Percentiles rank a stretch among this genome's conserved stretches.
Evolutionary conservation across 768 basidiomycete species (phyloP).

Genomic region (Phaeotremella skinneri): DNA sequence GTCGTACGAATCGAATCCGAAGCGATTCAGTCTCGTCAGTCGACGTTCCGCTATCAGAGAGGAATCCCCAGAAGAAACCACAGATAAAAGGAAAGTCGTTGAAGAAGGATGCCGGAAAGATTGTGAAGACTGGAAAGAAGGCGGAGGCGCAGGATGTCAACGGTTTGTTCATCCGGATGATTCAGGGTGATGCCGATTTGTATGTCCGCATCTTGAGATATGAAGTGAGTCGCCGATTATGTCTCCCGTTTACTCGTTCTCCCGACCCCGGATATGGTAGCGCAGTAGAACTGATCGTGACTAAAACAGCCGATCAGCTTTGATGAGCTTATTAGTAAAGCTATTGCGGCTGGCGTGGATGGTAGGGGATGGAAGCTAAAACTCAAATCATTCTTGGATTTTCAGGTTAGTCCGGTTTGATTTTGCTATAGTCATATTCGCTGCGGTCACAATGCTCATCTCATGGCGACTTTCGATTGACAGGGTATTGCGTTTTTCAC

Average conservation of each 20-base stretch:
- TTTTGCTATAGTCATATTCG: neutral
- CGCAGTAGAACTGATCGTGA: neutral
- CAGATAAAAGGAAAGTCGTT: neutral
- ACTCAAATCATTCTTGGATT: conserved; percentile 37
- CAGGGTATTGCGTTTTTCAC: conserved; percentile 6
- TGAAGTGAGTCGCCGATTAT: conserved; percentile 28
- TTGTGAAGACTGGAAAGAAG: conserved; percentile 1
- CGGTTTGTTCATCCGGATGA: conserved; percentile 27
- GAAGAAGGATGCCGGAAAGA: neutral
- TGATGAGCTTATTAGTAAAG: conserved; percentile 39
- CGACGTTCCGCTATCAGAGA: conserved; percentile 32
- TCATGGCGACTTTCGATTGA: conserved; percentile 25
- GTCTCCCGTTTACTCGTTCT: neutral
- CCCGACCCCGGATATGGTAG: neutral
- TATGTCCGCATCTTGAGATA: conserved; percentile 38
- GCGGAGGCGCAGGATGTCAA: neutral
- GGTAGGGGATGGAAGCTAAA: conserved; percentile 34
- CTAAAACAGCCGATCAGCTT: conserved; percentile 38
- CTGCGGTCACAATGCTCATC: too few species aligned
- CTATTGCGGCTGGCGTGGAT: conserved; percentile 28
- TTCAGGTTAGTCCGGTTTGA: conserved; percentile 25
- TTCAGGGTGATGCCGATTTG: conserved; percentile 32
- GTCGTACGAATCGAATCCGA: neutral
- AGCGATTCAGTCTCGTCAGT: conserved; percentile 24
- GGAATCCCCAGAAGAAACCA: conserved; percentile 10